phyloP scores from a whole-genome alignment of 1,284 basidiomycete species.

The Afroboletus lepidellus region DNA sequence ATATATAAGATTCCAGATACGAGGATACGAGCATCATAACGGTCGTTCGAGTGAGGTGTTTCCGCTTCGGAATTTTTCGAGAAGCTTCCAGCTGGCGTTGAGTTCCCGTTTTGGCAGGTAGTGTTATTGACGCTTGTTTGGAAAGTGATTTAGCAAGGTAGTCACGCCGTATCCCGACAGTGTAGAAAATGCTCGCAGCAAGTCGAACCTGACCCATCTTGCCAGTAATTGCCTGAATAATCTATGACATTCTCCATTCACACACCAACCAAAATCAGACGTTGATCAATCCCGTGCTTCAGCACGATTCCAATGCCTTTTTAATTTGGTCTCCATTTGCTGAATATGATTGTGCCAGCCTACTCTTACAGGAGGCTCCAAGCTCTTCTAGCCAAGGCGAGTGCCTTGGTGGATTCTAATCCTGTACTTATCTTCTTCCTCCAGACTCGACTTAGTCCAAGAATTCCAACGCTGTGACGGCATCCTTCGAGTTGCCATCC shows the following conservation, averaged over 20 bases:
- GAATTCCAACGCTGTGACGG: slow-evolving; percentile 34
- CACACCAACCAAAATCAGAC: no score
- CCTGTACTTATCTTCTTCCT: not conserved
- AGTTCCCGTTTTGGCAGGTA: not conserved
- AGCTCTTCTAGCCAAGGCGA: slow-evolving; percentile 5
- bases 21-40: not conserved
- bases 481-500: slow-evolving; percentile 46
- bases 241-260: not conserved
- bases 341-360: slow-evolving; percentile 45
- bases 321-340: slow-evolving; percentile 40
- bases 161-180: not conserved
- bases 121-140: not conserved
- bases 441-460: slow-evolving; percentile 43
- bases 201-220: not conserved
- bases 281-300: not conserved
- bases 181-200: not conserved
- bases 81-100: not conserved
- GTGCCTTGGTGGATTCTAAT: fast-evolving
- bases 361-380: no score
- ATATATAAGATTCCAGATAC: not conserved
- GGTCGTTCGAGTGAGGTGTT: not conserved
- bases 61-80: not conserved
- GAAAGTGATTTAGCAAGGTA: not conserved
- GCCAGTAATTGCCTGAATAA: not conserved
- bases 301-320: slow-evolving; percentile 15